Conservation (phyloP, 2,329 filamentous ascomycete genomes). For the Colletotrichum sp. region DNA sequence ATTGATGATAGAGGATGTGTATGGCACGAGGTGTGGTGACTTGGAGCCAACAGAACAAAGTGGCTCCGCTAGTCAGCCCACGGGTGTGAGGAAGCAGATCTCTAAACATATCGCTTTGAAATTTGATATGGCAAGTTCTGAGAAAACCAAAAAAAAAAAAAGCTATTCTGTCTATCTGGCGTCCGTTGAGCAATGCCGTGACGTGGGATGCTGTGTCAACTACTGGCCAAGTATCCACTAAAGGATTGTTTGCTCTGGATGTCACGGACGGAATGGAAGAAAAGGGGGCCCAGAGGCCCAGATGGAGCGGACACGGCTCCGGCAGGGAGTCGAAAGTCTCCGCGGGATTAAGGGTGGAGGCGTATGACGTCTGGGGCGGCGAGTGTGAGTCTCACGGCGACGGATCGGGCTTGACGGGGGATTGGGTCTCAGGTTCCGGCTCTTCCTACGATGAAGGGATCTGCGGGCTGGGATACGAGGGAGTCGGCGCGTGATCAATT, state of each 20-base stretch:
- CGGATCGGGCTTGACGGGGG: not conserved
- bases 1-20: slow-evolving; percentile 6
- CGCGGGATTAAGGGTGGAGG: not conserved
- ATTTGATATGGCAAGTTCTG: slow-evolving; percentile 16
- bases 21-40: not conserved
- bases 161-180: not conserved
- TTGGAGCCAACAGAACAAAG: not conserved
- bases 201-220: not conserved
- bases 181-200: slow-evolving; percentile 11
- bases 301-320: not conserved
- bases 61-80: not conserved
- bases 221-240: not conserved
- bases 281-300: not conserved
- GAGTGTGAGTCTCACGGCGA: not conserved
- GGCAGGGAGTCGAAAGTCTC: not conserved
- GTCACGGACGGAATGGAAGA: not conserved
- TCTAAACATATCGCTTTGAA: slow-evolving; percentile 18
- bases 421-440: not conserved
- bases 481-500: not conserved
- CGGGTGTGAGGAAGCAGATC: not conserved
- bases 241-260: slow-evolving; percentile 11
- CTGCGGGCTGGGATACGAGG: not conserved
- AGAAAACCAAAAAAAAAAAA: slow-evolving; percentile 1
- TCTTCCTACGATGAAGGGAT: not conserved
- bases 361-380: not conserved